Evolutionary conservation across 176 grass and related monocot genomes (phyloP).

Genomic region (Tillandsia fasciculata): DNA sequence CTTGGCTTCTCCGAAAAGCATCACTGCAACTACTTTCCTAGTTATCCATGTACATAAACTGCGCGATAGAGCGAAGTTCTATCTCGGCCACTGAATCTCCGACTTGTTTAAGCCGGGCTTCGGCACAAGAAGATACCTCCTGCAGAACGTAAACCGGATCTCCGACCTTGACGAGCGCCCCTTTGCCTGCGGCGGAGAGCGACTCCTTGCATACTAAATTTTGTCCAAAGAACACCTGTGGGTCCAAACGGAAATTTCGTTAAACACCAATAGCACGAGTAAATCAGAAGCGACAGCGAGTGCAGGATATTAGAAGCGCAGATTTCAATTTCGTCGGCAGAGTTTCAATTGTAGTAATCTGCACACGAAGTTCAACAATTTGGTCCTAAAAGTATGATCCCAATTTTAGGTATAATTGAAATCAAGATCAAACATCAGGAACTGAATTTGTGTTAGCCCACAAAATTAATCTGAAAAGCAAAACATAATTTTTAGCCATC

Average conservation of each 20-base stretch:
- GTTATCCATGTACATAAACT: too few species aligned
- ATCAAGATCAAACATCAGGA: too few species aligned
- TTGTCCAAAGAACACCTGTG: slow-evolving; percentile 70
- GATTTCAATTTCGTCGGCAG: too few species aligned
- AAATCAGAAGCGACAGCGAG: not conserved
- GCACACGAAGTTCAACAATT: too few species aligned
- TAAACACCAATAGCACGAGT: not conserved
- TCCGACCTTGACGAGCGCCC: slow-evolving; percentile 39
- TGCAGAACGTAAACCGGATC: slow-evolving; percentile 50
- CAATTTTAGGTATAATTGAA: too few species aligned
- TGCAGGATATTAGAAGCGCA: not conserved
- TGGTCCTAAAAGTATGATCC: too few species aligned
- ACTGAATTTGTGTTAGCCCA: too few species aligned
- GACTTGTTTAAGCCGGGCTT: slow-evolving; percentile 26
- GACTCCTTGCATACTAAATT: slow-evolving; percentile 78
- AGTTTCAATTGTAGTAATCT: too few species aligned
- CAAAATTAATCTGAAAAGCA: not conserved
- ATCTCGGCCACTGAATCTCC: too few species aligned
- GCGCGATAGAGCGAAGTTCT: too few species aligned
- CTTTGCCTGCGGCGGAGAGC: slow-evolving; percentile 18
- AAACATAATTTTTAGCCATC: not conserved
- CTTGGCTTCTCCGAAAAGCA: too few species aligned
- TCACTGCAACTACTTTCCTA: too few species aligned
- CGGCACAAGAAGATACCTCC: slow-evolving; percentile 35
- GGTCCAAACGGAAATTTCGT: not conserved